Percentiles rank a stretch among this genome's conserved stretches.
Conservation (phyloP, 371 early-diverging fungal genomes). For the Amoeboaphelidium protococcarum region DNA sequence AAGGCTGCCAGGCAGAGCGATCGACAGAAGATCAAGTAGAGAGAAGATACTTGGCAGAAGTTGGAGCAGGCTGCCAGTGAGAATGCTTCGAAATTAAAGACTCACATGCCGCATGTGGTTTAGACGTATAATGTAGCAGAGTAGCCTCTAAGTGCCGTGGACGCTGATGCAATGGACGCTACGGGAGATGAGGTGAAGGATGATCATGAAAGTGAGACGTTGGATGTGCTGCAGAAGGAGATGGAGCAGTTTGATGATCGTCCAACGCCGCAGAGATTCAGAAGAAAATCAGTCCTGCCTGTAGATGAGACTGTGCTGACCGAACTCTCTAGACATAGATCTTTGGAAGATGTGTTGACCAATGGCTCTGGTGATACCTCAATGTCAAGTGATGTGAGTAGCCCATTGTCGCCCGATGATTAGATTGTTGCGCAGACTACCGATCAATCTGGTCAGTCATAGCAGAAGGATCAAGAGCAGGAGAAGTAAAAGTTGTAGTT, state of each 20-base stretch:
- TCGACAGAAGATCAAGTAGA: constrained; percentile 49
- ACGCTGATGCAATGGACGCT: background rate
- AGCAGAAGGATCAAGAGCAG: too few species aligned
- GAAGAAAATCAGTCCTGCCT: constrained; percentile 72
- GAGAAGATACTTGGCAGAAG: constrained; percentile 56
- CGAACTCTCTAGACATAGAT: constrained; percentile 53
- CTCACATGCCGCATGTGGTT: too few species aligned
- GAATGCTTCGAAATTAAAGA: constrained; percentile 19
- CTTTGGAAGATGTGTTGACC: constrained; percentile 40
- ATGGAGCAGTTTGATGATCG: constrained; percentile 32
- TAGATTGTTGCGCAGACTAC: too few species aligned
- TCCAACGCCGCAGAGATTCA: constrained; percentile 38
- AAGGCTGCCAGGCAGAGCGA: constrained; percentile 58
- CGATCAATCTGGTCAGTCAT: too few species aligned
- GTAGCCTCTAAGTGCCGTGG: background rate
- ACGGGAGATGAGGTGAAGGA: constrained; percentile 6
- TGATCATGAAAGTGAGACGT: constrained; percentile 12
- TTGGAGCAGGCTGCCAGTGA: constrained; percentile 30
- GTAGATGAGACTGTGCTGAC: constrained; percentile 54
- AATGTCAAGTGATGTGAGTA: too few species aligned
- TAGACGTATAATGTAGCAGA: too few species aligned
- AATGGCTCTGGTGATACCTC: too few species aligned
- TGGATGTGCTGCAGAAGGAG: constrained; percentile 7
- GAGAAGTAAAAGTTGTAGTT: too few species aligned
- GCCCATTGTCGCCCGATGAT: too few species aligned